Base-by-base conservation (phyloP, 495 filamentous ascomycete genomes). In the Hypoxylon lienhwacheense region DNA sequence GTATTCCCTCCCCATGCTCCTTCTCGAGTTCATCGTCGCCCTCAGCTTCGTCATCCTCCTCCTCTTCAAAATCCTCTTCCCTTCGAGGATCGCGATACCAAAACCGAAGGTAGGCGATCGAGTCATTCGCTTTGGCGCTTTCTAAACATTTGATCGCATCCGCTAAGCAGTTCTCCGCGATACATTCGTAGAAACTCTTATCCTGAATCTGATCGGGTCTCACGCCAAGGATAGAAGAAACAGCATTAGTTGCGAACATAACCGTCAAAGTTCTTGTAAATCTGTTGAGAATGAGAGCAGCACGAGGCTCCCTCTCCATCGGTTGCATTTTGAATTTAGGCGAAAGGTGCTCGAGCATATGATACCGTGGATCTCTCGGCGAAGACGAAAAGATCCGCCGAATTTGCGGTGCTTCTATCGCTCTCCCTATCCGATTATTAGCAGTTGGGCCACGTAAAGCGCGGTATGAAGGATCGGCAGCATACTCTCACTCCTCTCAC, bases 91-190 rank as follows among this genome's bases (percentile, higher is more conserved):
- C 86, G 25, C 87, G 80, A 66, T 85, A 91, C 79, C 83, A 89
- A 64, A 96, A 96, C n/a, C 90, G 86, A 42, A 96, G 76, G 60
- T 96, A 96, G 10, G 90, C 90, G 59, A 96, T 95, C 8, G 90
- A 95, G 57, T 95, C 89, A 59, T 96, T 95, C n/a, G 84, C 85
- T 65, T 96, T 95, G 5, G 90, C 90, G 57, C 84, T 85, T 65
- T 95, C 89, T 33, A 96, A 69, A 57, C 85, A 90, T 50, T 82
- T 78, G 8, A 91, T 80, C 10, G 88, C 89, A 58, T 91, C 86
- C 10, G 77, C 71, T 16, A 91, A 69, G 56, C 88, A 91, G 47
- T 88, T 85, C 55, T 86, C 82, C 36, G 86, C 79, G 19, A 91
- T 92, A 57, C 86, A 90, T 52, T 87, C 85, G 62, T 91, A 91